Evolutionary conservation across 108 stramenopile genomes (phyloP).

Genomic region (Nitzschia palea): DNA sequence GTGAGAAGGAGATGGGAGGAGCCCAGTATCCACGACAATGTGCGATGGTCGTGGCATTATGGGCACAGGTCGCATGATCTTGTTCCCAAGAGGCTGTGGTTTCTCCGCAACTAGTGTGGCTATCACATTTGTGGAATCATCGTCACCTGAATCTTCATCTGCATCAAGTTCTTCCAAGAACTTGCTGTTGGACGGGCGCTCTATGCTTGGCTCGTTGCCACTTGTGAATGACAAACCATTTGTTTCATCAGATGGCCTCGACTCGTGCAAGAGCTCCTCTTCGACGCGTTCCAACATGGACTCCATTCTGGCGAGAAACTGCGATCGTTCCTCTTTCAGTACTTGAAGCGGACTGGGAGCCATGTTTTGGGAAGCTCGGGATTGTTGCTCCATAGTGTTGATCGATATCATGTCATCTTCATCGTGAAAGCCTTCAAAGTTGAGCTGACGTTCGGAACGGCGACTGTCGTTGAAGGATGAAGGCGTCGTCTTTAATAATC

Average conservation of each 20-base stretch:
- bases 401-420: slow-evolving; percentile 46
- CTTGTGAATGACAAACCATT: neutral
- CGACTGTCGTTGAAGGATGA: neutral
- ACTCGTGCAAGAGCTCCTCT: slow-evolving; percentile 29
- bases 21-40: slow-evolving; percentile 21
- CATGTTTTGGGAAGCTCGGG: neutral
- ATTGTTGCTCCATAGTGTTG: slow-evolving; percentile 7
- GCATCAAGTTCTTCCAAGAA: slow-evolving; percentile 18
- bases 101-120: slow-evolving; percentile 27
- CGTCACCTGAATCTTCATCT: slow-evolving; percentile 11
- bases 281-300: slow-evolving; percentile 35
- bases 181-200: slow-evolving; percentile 11
- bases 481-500: neutral
- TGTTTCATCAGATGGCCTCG: slow-evolving; percentile 20
- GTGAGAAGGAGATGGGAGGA: slow-evolving; percentile 27
- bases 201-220: neutral
- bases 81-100: neutral
- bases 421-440: slow-evolving; percentile 30
- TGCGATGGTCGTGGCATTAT: slow-evolving; percentile 10
- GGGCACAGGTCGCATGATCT: neutral
- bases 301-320: slow-evolving; percentile 35
- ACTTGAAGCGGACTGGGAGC: neutral
- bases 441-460: neutral
- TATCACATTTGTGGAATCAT: slow-evolving; percentile 31
- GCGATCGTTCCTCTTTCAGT: slow-evolving; percentile 22